Base-by-base conservation (phyloP, 768 basidiomycete genomes). In the Termitomyces sp. region DNA sequence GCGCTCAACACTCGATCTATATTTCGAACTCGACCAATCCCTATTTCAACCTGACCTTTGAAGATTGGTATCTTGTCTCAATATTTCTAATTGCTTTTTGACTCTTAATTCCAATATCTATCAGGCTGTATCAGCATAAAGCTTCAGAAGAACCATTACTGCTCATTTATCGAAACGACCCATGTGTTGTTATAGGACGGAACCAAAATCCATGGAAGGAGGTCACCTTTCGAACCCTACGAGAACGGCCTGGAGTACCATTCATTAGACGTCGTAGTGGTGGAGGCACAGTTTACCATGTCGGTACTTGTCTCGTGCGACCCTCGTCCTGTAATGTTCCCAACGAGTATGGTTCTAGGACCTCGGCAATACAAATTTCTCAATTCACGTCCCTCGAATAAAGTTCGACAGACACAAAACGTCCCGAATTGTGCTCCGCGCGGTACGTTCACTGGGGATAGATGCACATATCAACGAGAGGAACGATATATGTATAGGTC, bases 161-260 rank as follows among this genome's bases (percentile, higher is more conserved):
- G 20, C 80, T 97, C 48, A 73, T 99, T 56, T 99, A 98, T 70
- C 85, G 93, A 33, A 91, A 98, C 68, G 70, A 74, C 0, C 93
- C 94, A 3, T 95, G 94, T 66, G 93, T 98, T 18, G 81, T 99
- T 55, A 92, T 98, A 56, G 96, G 96, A 0, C 78, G 96, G 54
- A 95, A 98, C 70, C 97, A 99, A 76, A 98, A 97, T 65, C 96
- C 95, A 16, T 98, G 96, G 96, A 97, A 93, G 69, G 96, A 99
- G 68, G 86, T 95, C 64, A 95, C 96, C 65, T 80, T 95, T 51
- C 61, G 68, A 6, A 78, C 82, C 1, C 76, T 94, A 6, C 71
- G 74, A 12, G 58, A 70, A 45, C 70, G 76, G 61, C 68, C 70
- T 2, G 78, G 76, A 4, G 79, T 94, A 18, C 91, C 91, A 0